Evolutionary conservation across 1,139 yeast genomes (phyloP), one percentile per base, ranked within the genome.

Genomic region (Suhomyces bolitotheri): DNA sequence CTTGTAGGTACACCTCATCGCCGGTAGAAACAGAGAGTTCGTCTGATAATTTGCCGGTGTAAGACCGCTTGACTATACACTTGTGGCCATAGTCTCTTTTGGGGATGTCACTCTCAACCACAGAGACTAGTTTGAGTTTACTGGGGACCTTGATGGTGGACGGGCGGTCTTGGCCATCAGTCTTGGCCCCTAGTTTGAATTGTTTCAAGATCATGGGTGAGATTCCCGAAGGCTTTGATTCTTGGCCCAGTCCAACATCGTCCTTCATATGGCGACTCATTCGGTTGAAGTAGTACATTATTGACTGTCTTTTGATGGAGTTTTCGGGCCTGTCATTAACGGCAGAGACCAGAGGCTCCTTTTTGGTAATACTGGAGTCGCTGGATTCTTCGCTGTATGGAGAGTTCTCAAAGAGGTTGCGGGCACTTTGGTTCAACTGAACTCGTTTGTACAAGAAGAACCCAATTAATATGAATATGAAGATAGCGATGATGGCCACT

Each of bases 191-290:
- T 14, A 52, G 42, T 24, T 67, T 60, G 49, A 68, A 69, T 30
- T 64, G 50, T 32, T 61, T 64, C 40, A 68, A 51, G 26, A 62
- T 49, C 26, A 64, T 40, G 0, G 75, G 74, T 3, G 72, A 64
- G 10, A 25, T 17, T 17, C 20, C 20, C n/a, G 22, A 5, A 26
- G 27, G 5, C 28, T n/a, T 14, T 22, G 24, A 25, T 13, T 11
- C n/a, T 11, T 25, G 8, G 12, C 27, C 26, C 13, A 10, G 5
- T 36, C 38, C 11, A 25, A 13, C 46, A 15, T 36, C 34, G 2
- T 33, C 29, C 16, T 22, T 22, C 8, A 48, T 35, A 27, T 49
- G 41, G 11, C 44, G 40, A 41, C 62, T 58, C 17, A 58, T 38
- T 15, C 62, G 40, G 26, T 37, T 30, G 4, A 37, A 21, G 13